phyloP scores from a whole-genome alignment of 2,329 filamentous ascomycete species.

The Colletotrichum horii region DNA sequence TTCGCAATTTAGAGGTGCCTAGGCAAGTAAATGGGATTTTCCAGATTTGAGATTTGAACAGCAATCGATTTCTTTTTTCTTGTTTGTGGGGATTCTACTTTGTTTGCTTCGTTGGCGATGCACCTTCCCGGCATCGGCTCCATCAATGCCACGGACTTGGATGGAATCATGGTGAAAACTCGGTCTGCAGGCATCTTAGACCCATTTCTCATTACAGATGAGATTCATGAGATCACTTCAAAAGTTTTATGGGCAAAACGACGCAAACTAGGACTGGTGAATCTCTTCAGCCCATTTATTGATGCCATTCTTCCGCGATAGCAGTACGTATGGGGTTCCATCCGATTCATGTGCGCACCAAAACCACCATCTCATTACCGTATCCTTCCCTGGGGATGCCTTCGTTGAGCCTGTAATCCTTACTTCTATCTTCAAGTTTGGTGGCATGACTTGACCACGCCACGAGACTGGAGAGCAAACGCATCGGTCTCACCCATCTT shows the following conservation, averaged over 20 bases:
- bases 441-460: not conserved
- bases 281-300: too few species aligned
- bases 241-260: too few species aligned
- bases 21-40: not conserved
- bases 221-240: too few species aligned
- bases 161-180: not conserved
- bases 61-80: not conserved
- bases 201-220: not conserved
- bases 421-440: not conserved
- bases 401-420: not conserved
- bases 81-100: not conserved
- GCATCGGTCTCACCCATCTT: not conserved
- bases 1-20: rapidly evolving
- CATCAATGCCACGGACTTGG: not conserved
- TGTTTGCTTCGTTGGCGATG: not conserved
- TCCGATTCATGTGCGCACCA: not conserved
- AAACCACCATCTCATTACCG: not conserved
- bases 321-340: not conserved
- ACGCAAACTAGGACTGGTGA: too few species aligned
- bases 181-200: not conserved
- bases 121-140: not conserved
- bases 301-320: too few species aligned
- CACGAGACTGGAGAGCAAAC: not conserved
- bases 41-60: not conserved
- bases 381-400: not conserved